Evolutionary conservation across 176 grass and related monocot species (phyloP), one percentile per base, ranked within the genome.

Genomic region (Zoysia japonica): DNA sequence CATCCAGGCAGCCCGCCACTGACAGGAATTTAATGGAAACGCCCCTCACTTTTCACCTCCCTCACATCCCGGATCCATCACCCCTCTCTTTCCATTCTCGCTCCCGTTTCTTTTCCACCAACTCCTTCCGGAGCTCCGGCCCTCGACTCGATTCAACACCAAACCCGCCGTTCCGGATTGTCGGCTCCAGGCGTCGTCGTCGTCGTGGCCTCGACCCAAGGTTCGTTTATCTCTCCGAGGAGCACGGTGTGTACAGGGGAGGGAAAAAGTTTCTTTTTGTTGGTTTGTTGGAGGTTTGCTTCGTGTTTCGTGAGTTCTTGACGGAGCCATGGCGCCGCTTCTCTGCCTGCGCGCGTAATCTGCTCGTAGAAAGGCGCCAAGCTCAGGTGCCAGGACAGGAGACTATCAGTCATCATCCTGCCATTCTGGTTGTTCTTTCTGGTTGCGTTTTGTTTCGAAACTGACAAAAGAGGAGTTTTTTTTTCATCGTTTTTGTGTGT

Each of bases 21-120:
- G 72, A 76, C 71, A 45, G 48, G 41, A 71, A 67, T 73, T 85
- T 89, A 85, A 73, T 72, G 20, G 48, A 55, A 80, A 68, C 7
- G 9, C 40, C 49, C 83, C 60, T 85, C 87, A 3, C 7, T 6
- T 46, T 68, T 77, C 42, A 11, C 15, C 59, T 70, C 39, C 76
- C 70, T 80, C 55, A 5, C 65, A 41, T 47, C 45, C n/a, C 40
- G 20, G 70, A 71, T 85, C 87, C 82, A 65, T 72, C 82, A 65
- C 67, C 82, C 77, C 13, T 61, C 76, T 72, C 73, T 67, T 81
- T 47, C 74, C 45, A 38, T 78, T 67, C 73, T 56, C 44, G 3
- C 14, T 57, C 38, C 35, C 67, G 47, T 67, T 80, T 80, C 71
- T 65, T 43, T 49, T 40, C 60, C 82, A 82, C 61, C 83, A 78